These are phyloP conservation scores for Euphorbia neoarborescens DNA, from an alignment of 441 rosid species.

Conservation along the genomic window DNA sequence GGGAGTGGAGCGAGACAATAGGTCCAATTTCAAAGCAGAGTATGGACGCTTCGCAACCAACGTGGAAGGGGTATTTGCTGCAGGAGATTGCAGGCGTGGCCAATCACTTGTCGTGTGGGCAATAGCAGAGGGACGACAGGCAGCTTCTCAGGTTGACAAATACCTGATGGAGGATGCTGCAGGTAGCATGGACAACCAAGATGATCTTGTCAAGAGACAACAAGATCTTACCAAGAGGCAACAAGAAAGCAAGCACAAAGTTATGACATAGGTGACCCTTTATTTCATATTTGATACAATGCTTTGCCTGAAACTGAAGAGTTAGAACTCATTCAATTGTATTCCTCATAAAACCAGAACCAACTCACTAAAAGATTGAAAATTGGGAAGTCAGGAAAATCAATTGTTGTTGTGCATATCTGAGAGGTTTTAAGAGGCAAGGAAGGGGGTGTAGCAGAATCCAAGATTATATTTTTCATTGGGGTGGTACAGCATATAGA, in stretches of 20 bases:
- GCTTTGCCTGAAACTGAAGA: conserved; percentile 1
- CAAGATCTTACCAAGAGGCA: conserved; percentile 32
- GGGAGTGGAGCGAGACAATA: conserved; percentile 69
- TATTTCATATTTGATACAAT: not conserved
- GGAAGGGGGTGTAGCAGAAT: not conserved
- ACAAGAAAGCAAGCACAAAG: conserved; percentile 34
- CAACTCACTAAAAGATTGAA: not conserved
- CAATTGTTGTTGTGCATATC: not conserved
- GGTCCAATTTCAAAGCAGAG: conserved; percentile 93
- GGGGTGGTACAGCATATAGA: conserved; percentile 14
- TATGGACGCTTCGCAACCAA: conserved; percentile 86
- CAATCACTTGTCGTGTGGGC: conserved; percentile 99
- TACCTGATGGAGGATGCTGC: conserved; percentile 36
- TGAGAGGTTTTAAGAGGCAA: not conserved
- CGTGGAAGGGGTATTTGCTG: conserved; percentile 90
- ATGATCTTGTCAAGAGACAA: conserved; percentile 22
- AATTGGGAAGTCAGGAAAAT: not conserved
- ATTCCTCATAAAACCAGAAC: not conserved
- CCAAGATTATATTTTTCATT: too few species aligned
- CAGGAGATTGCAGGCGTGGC: conserved; percentile 97
- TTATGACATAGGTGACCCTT: conserved; percentile 30
- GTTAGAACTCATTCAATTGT: conserved; percentile 11
- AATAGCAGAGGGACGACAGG: conserved; percentile 94
- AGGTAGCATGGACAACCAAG: conserved; percentile 12
- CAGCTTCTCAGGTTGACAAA: conserved; percentile 85